phyloP scores from a whole-genome alignment of 2,329 filamentous ascomycete species.

The Colletotrichum brevisporum region DNA sequence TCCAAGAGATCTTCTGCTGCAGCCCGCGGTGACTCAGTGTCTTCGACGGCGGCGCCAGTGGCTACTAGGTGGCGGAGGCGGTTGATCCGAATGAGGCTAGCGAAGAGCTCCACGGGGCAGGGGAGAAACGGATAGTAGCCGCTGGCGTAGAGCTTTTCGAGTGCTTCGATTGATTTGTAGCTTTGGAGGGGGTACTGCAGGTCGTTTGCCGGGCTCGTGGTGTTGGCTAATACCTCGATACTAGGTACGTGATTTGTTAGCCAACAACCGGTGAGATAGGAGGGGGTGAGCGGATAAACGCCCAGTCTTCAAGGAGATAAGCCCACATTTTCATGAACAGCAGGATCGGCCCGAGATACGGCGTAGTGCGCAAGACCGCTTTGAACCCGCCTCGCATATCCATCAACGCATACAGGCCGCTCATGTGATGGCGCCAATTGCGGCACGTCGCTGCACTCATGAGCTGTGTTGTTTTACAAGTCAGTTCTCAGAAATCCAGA shows the following conservation, averaged over 20 bases:
- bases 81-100: conserved; percentile 53
- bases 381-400: conserved; percentile 36
- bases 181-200: conserved; percentile 31
- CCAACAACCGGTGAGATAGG: conserved; percentile 13
- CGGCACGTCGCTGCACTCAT: conserved; percentile 48
- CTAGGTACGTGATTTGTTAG: conserved; percentile 39
- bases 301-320: not conserved
- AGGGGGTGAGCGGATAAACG: not conserved
- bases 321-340: conserved; percentile 32
- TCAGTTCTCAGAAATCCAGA: not conserved
- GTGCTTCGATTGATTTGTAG: conserved; percentile 41
- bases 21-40: conserved; percentile 16
- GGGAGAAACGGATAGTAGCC: conserved; percentile 46
- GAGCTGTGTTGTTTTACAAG: not conserved
- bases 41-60: conserved; percentile 26
- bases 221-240: conserved; percentile 52
- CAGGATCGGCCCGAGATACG: not conserved
- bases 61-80: conserved; percentile 49
- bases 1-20: conserved; percentile 22
- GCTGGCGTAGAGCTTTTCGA: conserved; percentile 45
- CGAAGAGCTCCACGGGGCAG: conserved; percentile 50
- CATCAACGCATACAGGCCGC: conserved; percentile 39
- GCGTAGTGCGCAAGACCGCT: not conserved
- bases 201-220: conserved; percentile 52
- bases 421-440: conserved; percentile 53